Percentiles rank a stretch among this genome's conserved stretches.
Conservation (phyloP, 257 asterid species). For the Ophiorrhiza pumila region DNA sequence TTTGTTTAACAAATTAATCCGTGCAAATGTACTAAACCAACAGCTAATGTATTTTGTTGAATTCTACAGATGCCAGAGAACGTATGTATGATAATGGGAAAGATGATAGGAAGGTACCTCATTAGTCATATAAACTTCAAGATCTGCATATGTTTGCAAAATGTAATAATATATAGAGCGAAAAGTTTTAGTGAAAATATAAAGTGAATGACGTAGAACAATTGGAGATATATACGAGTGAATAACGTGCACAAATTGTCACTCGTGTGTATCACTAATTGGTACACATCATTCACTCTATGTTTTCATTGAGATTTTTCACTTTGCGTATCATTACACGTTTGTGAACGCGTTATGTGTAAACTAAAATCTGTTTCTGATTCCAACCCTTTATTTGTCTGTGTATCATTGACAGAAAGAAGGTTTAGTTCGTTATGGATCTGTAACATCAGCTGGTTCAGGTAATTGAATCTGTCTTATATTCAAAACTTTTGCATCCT, state of each 20-base stretch:
- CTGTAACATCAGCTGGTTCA: constrained; percentile 59
- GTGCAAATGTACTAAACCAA: not conserved
- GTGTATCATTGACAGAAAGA: constrained; percentile 40
- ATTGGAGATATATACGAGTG: no score
- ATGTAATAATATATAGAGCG: no score
- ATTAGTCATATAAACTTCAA: not conserved
- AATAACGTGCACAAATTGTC: no score
- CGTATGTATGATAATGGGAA: constrained; percentile 39
- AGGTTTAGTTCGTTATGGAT: constrained; percentile 66
- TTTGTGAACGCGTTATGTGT: no score
- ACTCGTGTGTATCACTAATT: no score
- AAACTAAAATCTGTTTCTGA: constrained; percentile 3
- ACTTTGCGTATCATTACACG: no score
- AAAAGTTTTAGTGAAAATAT: no score
- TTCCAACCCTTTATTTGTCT: not conserved
- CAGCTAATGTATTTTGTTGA: no score
- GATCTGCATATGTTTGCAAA: not conserved
- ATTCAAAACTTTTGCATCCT: not conserved
- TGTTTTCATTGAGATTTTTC: no score
- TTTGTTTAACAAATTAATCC: not conserved
- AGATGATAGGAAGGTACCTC: constrained; percentile 55
- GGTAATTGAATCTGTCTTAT: constrained; percentile 36
- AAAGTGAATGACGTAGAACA: no score
- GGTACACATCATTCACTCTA: no score
- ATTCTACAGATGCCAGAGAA: constrained; percentile 48